phyloP scores from a whole-genome alignment of 441 rosid genomes.

The Macaranga tanarius region DNA sequence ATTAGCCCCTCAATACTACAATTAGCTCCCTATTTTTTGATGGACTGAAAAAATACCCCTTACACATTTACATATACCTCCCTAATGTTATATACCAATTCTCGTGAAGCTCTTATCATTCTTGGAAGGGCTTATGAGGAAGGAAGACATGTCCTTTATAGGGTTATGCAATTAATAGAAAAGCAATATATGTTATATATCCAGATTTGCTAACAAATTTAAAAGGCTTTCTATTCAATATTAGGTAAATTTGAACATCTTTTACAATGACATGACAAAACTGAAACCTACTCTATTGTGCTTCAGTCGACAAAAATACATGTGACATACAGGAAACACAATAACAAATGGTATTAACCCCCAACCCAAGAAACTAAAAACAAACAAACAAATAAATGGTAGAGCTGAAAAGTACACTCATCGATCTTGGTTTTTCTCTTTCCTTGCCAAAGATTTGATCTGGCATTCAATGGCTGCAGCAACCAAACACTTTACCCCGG shows the following conservation, averaged over 20 bases:
- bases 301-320: not conserved
- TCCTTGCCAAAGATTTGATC: conserved; percentile 1
- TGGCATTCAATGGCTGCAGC: not conserved
- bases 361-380: not conserved
- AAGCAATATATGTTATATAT: not conserved
- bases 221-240: conserved; percentile 1
- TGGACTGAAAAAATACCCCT: no score
- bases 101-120: no score
- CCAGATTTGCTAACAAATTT: not conserved
- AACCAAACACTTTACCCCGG: not conserved
- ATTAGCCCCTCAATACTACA: no score
- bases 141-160: not conserved
- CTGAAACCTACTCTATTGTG: conserved; percentile 15
- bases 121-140: no score
- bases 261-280: conserved; percentile 19
- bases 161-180: not conserved
- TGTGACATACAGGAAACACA: conserved; percentile 15
- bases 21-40: no score
- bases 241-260: conserved; percentile 9
- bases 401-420: not conserved
- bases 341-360: not conserved
- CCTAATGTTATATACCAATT: no score
- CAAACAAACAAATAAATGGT: conserved; percentile 6
- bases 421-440: not conserved
- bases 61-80: no score